Evolutionary conservation across 2,329 filamentous ascomycete genomes (phyloP).

Genomic region (Arthrobotrys musiformis): DNA sequence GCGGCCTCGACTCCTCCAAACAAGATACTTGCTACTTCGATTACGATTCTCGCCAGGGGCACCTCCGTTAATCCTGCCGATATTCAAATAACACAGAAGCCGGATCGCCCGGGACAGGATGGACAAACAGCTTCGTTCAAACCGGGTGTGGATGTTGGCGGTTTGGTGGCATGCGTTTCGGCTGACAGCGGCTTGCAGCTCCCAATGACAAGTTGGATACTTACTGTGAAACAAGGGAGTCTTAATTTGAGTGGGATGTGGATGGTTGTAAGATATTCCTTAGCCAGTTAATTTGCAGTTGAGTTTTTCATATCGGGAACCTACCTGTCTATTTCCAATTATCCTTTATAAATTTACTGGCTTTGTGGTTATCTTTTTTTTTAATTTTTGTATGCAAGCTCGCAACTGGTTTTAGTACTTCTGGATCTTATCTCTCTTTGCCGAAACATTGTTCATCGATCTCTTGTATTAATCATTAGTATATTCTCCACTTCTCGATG

Average conservation of each 20-base stretch:
- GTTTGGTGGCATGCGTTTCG: neutral
- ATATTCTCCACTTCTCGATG: no score
- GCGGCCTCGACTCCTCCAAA: neutral
- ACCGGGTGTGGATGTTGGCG: neutral
- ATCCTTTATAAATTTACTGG: no score
- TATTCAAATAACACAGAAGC: neutral
- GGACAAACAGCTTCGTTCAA: slow-evolving; percentile 4
- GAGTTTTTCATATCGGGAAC: neutral
- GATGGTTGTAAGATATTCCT: slow-evolving; percentile 5
- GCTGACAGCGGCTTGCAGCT: neutral
- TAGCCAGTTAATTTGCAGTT: neutral
- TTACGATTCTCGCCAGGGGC: neutral
- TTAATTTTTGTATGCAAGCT: no score
- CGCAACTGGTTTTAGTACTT: no score
- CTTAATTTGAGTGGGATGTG: slow-evolving; percentile 4
- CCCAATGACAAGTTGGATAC: slow-evolving; percentile 1
- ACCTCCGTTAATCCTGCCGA: neutral
- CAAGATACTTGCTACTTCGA: neutral
- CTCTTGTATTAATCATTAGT: no score
- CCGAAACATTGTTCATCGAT: no score
- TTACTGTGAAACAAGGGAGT: neutral
- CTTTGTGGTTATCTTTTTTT: no score
- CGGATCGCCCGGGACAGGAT: neutral
- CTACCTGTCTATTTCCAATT: neutral
- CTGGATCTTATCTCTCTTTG: no score